Evolutionary conservation across 371 early-diverging fungal species (phyloP), one percentile per base, ranked within the genome.

Genomic region (Lichtheimia corymbifera): DNA sequence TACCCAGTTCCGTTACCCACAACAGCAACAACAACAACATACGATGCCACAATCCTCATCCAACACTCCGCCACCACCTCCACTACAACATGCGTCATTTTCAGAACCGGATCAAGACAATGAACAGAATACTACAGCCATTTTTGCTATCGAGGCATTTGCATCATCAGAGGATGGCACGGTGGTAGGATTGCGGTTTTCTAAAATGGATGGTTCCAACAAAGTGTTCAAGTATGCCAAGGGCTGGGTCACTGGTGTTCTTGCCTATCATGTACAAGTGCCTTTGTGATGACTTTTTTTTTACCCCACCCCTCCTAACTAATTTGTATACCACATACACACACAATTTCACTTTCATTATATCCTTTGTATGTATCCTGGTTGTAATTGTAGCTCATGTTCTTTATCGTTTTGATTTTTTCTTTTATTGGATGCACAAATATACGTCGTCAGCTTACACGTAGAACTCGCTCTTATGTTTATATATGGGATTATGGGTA

Each of bases 151-250:
- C 42, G 80, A 79, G 20, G 67, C 70, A 7, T 65, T 71, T 42
- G 66, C 72, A 55, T 43, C 53, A 12, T 50, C 61, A 18, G 35
- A 59, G 70, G 28, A 50, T 71, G 18, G 47, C 12, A 22, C n/a
- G 5, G 57, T 56, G 11, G 56, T 67, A 0, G 77, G 69, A 20
- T 47, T 79, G 7, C 68, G 72, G 18, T 59, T 76, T 18, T 66
- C 73, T 1, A 73, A 74, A 40, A 18, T 68, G 5, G 70, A 76
- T 43, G 80, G 80, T 6, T 76, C 80, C 0, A 66, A 67, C 40
- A 76, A 76, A 58, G 80, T 79, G 22, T 79, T 76, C 47, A 72
- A 74, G 20, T 61, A 76, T 25, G 80, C 76, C 13, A 74, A 66
- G 53, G 76, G 77, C 24, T 79, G 80, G 80, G 66, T 79, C 30